phyloP scores from a whole-genome alignment of 495 filamentous ascomycete species.

The Copromyces sp. region DNA sequence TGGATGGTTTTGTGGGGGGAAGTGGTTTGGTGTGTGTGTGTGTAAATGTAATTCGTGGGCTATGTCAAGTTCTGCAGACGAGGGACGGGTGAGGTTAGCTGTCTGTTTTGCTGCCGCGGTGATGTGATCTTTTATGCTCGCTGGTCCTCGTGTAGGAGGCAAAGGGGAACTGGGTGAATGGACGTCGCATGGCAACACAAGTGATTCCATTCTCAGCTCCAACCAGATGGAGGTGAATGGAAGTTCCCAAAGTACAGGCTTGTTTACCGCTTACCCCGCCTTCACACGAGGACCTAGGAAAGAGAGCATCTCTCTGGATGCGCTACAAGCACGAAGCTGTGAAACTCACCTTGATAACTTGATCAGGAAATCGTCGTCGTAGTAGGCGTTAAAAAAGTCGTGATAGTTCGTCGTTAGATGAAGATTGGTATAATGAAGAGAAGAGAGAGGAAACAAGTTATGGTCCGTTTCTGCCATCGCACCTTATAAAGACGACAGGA shows the following conservation, averaged over 20 bases:
- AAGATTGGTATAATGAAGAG: neutral
- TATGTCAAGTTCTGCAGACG: neutral
- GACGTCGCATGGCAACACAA: neutral
- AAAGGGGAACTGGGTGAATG: neutral
- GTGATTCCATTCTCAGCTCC: neutral
- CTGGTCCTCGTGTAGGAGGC: neutral
- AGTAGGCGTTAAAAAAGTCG: neutral
- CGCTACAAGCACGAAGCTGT: neutral
- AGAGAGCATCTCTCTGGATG: neutral
- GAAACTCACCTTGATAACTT: neutral
- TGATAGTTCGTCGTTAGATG: neutral
- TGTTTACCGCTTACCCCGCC: neutral
- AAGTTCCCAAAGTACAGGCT: neutral
- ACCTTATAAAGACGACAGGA: neutral
- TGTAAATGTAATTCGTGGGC: neutral
- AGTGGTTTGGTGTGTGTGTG: conserved; percentile 10
- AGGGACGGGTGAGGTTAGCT: neutral
- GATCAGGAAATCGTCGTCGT: neutral
- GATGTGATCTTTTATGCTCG: neutral
- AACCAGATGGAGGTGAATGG: neutral
- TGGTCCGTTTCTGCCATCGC: neutral
- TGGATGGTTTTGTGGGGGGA: conserved; percentile 20
- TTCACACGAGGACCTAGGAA: neutral
- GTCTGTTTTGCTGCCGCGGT: neutral
- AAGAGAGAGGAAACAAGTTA: neutral